Evolutionary conservation across 2,329 filamentous ascomycete species (phyloP).

Genomic region (Paecilomyces sp.): DNA sequence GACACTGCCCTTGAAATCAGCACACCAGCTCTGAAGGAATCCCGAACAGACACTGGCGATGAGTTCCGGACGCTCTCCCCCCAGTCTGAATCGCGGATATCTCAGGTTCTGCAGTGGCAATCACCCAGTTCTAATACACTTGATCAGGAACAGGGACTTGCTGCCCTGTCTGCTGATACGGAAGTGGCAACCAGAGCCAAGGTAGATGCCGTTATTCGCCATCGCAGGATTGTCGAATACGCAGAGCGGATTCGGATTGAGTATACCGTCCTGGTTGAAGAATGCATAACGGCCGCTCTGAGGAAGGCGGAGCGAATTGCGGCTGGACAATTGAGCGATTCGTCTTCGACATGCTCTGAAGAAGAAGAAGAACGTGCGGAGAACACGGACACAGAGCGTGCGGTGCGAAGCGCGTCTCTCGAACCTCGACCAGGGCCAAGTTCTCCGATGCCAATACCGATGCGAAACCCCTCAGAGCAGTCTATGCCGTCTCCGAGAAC

Average conservation of each 20-base stretch:
- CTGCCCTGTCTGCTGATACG: constrained; percentile 82
- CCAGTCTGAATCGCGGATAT: constrained; percentile 89
- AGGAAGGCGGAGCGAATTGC: constrained; percentile 83
- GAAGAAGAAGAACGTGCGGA: constrained; percentile 40
- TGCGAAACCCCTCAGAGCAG: constrained; percentile 49
- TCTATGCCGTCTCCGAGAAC: constrained; percentile 39
- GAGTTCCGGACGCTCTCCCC: constrained; percentile 91
- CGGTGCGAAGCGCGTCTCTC: constrained; percentile 13
- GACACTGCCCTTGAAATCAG: constrained; percentile 94
- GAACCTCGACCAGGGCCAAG: constrained; percentile 11
- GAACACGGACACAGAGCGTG: constrained; percentile 41
- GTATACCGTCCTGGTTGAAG: constrained; percentile 85
- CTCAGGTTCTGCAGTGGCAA: constrained; percentile 93
- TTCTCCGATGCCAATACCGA: constrained; percentile 50
- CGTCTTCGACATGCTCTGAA: constrained; percentile 51
- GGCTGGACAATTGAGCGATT: constrained; percentile 76
- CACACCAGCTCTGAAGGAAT: constrained; percentile 86
- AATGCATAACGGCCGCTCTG: constrained; percentile 89
- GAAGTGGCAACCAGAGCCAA: constrained; percentile 78
- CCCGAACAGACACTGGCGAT: constrained; percentile 54
- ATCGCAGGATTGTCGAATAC: constrained; percentile 91
- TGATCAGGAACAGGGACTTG: constrained; percentile 87
- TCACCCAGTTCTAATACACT: constrained; percentile 85
- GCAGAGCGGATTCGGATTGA: constrained; percentile 91
- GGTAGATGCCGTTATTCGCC: constrained; percentile 85